These are phyloP conservation scores for Teratosphaeria epicoccoides DNA, from an alignment of 2,329 filamentous ascomycete genomes.

Conservation along the genomic window DNA sequence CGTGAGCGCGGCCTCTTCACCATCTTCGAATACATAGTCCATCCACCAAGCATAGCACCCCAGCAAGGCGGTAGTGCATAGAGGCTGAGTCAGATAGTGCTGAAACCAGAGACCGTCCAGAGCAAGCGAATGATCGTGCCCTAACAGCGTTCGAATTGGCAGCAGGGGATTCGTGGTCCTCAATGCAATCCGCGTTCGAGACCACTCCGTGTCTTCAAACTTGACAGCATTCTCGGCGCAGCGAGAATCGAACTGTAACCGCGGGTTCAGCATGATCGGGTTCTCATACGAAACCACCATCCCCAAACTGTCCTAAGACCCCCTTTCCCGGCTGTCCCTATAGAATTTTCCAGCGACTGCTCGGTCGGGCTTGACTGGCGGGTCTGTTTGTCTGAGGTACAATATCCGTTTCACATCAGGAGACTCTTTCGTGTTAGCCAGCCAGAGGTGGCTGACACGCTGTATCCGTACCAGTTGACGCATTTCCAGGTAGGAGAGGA, in stretches of 20 bases:
- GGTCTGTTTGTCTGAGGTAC: too few relatives aligned
- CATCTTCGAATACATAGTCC: not conserved
- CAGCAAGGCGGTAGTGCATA: not conserved
- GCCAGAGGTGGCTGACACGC: too few relatives aligned
- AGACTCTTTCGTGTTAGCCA: too few relatives aligned
- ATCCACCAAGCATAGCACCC: not conserved
- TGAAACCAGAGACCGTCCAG: not conserved
- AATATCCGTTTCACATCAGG: too few relatives aligned
- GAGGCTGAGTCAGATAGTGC: not conserved
- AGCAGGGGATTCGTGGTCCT: not conserved
- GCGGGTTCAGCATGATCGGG: not conserved
- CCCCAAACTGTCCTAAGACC: not conserved
- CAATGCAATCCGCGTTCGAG: not conserved
- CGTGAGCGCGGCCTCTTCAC: too few relatives aligned
- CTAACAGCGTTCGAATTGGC: not conserved
- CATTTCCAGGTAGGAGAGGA: too few relatives aligned
- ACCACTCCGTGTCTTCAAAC: not conserved
- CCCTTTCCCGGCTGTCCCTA: not conserved
- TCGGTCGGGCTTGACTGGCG: too few relatives aligned
- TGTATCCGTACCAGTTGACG: too few relatives aligned
- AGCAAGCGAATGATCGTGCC: not conserved
- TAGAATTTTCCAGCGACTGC: not conserved
- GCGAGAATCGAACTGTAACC: not conserved
- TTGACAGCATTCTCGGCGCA: not conserved
- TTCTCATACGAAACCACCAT: not conserved